These are phyloP conservation scores for Ailanthus altissimus DNA, from an alignment of 345 rosid species.

Conservation along the genomic window DNA sequence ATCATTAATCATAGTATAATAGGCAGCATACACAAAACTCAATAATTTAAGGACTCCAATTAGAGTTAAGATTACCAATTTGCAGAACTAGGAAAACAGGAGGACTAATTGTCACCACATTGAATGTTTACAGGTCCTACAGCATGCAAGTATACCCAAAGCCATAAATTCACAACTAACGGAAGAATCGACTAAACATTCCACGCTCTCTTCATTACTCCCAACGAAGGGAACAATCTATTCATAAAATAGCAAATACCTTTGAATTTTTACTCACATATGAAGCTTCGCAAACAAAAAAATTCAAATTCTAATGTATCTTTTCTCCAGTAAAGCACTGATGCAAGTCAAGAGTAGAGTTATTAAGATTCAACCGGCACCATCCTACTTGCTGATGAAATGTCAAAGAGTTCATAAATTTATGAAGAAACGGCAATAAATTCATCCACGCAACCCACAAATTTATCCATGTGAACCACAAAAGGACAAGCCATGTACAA, in stretches of 20 bases:
- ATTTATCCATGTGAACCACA: neutral
- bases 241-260: neutral
- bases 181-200: conserved; percentile 1
- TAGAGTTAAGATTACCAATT: neutral
- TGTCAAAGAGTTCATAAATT: neutral
- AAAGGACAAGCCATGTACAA: neutral
- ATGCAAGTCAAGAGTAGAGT: neutral
- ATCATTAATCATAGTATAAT: neutral
- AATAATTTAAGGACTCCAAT: neutral
- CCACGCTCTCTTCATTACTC: neutral
- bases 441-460: neutral
- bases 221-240: neutral
- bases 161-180: neutral
- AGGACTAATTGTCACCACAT: neutral
- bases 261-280: neutral
- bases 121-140: neutral
- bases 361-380: neutral
- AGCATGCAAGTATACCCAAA: neutral
- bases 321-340: conserved; percentile 2
- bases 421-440: neutral
- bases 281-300: neutral
- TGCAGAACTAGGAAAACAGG: neutral
- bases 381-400: neutral
- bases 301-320: neutral
- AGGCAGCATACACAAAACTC: neutral